A percentile compares a stretch with the other conserved stretches of the same genome.
phyloP scores from a whole-genome alignment of 768 basidiomycete genomes.

The Psilocybe sp. region DNA sequence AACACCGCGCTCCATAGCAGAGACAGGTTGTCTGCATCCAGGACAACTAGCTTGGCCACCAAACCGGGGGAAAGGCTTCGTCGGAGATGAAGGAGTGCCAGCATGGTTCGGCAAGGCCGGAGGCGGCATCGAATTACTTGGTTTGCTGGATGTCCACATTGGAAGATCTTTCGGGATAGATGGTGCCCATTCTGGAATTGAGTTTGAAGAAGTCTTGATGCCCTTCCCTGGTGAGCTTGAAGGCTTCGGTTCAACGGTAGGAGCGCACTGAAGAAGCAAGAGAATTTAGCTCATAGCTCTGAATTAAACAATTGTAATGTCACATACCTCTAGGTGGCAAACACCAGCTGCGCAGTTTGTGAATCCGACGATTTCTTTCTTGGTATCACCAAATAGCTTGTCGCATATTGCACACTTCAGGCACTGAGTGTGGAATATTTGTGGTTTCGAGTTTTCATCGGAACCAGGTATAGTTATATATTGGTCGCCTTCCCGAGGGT shows the following conservation, averaged over 20 bases:
- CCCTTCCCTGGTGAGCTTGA: slow-evolving; percentile 4
- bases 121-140: slow-evolving; percentile 10
- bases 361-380: slow-evolving; percentile 67
- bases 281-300: background rate
- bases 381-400: slow-evolving; percentile 57
- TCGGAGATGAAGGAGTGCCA: slow-evolving; percentile 17
- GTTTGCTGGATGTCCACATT: slow-evolving; percentile 11
- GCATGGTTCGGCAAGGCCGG: slow-evolving; percentile 20
- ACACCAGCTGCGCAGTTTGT: slow-evolving; percentile 62
- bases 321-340: slow-evolving; percentile 60
- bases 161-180: slow-evolving; percentile 3
- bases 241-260: slow-evolving; percentile 33
- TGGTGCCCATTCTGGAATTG: slow-evolving; percentile 12
- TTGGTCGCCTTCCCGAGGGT: slow-evolving; percentile 51
- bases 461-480: slow-evolving; percentile 71
- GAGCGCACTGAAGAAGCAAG: slow-evolving; percentile 41
- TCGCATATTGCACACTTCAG: slow-evolving; percentile 72
- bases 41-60: slow-evolving; percentile 65
- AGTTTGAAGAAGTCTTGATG: slow-evolving; percentile 12
- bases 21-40: slow-evolving; percentile 70
- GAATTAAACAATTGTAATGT: background rate
- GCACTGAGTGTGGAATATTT: slow-evolving; percentile 71
- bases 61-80: slow-evolving; percentile 48
- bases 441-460: slow-evolving; percentile 42
- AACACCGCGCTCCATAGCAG: slow-evolving; percentile 82